A percentile compares a stretch with the other conserved stretches of the same genome.
Evolutionary conservation across 192 early-diverging fungal genomes (phyloP).

Genomic region (Backusella sp.): DNA sequence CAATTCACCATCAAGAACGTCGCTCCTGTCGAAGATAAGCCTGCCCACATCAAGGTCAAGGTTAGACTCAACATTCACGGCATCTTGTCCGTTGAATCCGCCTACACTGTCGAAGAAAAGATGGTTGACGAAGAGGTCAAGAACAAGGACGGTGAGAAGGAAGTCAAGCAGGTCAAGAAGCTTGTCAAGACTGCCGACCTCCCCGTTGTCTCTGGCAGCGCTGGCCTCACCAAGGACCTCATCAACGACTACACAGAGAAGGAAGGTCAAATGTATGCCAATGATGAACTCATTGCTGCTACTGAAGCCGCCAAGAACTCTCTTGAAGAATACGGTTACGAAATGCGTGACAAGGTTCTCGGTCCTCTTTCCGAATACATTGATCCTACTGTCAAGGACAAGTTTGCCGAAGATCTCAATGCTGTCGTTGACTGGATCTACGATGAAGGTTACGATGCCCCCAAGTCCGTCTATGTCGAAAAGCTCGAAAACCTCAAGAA

Average conservation of each 20-base stretch:
- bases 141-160: constrained; percentile 62
- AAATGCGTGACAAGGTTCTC: constrained; percentile 86
- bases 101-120: constrained; percentile 87
- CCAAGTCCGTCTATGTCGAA: constrained; percentile 84
- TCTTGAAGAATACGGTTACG: constrained; percentile 98
- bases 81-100: constrained; percentile 75
- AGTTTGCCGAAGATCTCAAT: constrained; percentile 68
- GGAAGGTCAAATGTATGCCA: constrained; percentile 82
- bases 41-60: constrained; percentile 90
- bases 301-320: constrained; percentile 94
- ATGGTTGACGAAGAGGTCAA: constrained; percentile 78
- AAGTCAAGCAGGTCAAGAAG: constrained; percentile 86
- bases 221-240: constrained; percentile 56
- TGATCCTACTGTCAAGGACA: constrained; percentile 65
- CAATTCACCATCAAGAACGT: constrained; percentile 87
- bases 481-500: constrained; percentile 81
- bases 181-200: constrained; percentile 87
- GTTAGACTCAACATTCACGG: constrained; percentile 85
- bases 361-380: constrained; percentile 71
- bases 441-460: constrained; percentile 91
- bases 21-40: constrained; percentile 59
- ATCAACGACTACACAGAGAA: constrained; percentile 68
- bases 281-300: constrained; percentile 88
- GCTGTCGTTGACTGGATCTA: constrained; percentile 98
- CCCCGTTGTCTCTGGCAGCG: constrained; percentile 60